Evolutionary conservation across 148 eudicot genomes (phyloP), one percentile per base, ranked within the genome.

Genomic region (Fagopyrum esculentum): DNA sequence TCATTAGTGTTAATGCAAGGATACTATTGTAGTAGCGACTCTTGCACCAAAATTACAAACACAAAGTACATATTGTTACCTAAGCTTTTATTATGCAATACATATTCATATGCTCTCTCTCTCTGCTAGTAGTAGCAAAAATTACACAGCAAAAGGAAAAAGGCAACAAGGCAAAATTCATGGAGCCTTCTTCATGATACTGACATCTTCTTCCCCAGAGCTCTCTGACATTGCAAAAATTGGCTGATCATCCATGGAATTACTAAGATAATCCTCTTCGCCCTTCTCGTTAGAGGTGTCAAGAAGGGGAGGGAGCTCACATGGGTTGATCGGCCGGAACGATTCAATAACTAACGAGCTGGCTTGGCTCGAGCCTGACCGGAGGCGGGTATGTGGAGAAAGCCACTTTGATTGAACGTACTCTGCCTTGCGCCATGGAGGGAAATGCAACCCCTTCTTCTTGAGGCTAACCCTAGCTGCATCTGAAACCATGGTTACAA

Each of bases 381-480:
- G 85, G 46, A 85, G 84, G 17, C 83, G 86, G 61, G 60, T 54
- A 19, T 73, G 70, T 0, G 93, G 82, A 4, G 96, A 82, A 69
- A 95, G 93, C 98, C 98, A 95, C 75, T 92, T 95, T 45, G 97
- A 83, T 72, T 81, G 84, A 19, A 92, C 87, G 68, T 92, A 95
- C 64, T 88, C 97, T 1, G 92, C 90, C 71, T 88, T 90, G 11
- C 98, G 83, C 98, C 98, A 95, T 10, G 98, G 98, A 2, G 98
- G 98, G 19, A 92, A 81, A 56, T 87, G 91, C 96, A 95, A 85
- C 1, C 98, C 97, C 69, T 87, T 90, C 86, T 90, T 95, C 93
- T 89, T 92, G 75, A 95, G 77, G 84, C 97, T 92, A 77, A 83
- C 91, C 71, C 80, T 89, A 0, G 97, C 92, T 0, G 98, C 96